Percentiles rank a stretch among this genome's conserved stretches.
These are phyloP conservation scores for Trifolium pratense DNA, from an alignment of 306 rosid species.

Conservation along the genomic window DNA sequence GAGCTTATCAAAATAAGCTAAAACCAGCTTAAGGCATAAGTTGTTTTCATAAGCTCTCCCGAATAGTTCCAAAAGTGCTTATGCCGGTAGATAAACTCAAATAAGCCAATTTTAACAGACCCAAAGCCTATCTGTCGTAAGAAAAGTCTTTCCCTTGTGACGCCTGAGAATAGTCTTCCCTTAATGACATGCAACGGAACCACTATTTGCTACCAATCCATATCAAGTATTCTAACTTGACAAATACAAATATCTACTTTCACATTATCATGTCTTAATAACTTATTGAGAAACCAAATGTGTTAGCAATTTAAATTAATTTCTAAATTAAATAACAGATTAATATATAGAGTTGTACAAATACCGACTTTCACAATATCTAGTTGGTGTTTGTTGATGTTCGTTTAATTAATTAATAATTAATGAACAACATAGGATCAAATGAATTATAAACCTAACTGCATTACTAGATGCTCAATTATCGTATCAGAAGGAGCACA, in stretches of 20 bases:
- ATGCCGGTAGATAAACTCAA: neutral
- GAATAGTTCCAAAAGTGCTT: neutral
- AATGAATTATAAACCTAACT: constrained; percentile 23
- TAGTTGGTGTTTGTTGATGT: constrained; percentile 1
- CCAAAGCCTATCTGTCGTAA: neutral
- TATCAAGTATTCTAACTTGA: neutral
- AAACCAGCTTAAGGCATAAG: too few species aligned
- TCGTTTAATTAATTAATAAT: neutral
- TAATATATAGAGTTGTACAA: neutral
- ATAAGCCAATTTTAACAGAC: neutral
- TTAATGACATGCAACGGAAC: neutral
- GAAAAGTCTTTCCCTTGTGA: neutral
- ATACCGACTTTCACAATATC: too few species aligned
- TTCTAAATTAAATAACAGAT: constrained; percentile 3
- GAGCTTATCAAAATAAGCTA: neutral
- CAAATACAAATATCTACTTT: neutral
- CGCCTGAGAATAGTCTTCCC: neutral
- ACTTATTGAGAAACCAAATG: too few species aligned
- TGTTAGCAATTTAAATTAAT: neutral
- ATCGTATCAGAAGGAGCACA: neutral
- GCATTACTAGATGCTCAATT: constrained; percentile 20
- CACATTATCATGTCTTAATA: neutral
- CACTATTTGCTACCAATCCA: neutral
- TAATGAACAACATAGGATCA: neutral
- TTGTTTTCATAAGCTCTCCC: neutral